These are phyloP conservation scores for Cicer chorassanicum DNA, from an alignment of 306 rosid genomes.

Conservation along the genomic window DNA sequence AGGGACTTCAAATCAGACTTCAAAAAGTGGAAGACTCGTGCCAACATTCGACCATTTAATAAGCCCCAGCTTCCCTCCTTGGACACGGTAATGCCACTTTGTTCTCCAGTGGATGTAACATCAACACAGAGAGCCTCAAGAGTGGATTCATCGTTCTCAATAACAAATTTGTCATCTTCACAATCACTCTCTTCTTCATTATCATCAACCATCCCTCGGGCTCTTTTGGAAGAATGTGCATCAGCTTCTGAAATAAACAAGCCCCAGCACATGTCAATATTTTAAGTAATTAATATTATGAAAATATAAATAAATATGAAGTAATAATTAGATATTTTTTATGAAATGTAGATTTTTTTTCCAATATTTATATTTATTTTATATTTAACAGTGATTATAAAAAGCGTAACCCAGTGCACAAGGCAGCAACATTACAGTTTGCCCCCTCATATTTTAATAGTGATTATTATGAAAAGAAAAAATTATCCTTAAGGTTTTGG, in stretches of 20 bases:
- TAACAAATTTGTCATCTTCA: conserved; percentile 54
- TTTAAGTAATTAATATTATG: neutral
- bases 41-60: conserved; percentile 76
- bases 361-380: no score
- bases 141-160: conserved; percentile 60
- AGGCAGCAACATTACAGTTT: no score
- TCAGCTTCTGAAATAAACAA: conserved; percentile 64
- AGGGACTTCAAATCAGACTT: conserved; percentile 83
- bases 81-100: conserved; percentile 49
- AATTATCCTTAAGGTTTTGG: no score
- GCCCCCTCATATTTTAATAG: no score
- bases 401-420: no score
- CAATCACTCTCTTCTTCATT: conserved; percentile 72
- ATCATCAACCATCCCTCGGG: conserved; percentile 66
- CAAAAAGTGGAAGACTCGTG: conserved; percentile 78
- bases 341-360: no score
- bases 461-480: no score
- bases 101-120: conserved; percentile 55
- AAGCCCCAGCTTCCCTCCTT: conserved; percentile 69
- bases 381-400: no score
- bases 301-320: neutral
- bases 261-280: conserved; percentile 39
- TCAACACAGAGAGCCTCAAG: conserved; percentile 84
- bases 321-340: neutral
- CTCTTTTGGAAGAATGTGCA: conserved; percentile 72